Base-by-base conservation (phyloP, 305 asterid species). In the Fraxinus latifolia region DNA sequence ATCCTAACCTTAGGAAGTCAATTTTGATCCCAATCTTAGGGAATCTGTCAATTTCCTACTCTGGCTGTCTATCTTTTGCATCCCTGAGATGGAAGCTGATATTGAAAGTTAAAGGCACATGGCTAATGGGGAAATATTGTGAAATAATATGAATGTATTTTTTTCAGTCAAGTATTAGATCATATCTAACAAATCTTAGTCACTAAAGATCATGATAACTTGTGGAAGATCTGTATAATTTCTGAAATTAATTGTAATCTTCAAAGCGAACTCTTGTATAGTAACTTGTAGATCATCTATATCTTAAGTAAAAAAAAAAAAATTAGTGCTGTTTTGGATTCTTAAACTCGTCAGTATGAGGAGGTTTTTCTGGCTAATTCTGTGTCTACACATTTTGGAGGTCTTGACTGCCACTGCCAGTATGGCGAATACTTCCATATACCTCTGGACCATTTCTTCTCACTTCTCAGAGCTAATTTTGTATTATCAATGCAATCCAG, bases 131-230 rank as follows among this genome's bases (percentile, higher is more conserved):
- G 67, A 31, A 25, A 39, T 76, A 23, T 27, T 37, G 81, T 71
- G 36, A 84, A 62, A 62, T 58, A 68, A 19, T 71, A 72, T 39
- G 27, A 7, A 47, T 7, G 14, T 60, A 60, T 60, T 23, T 60
- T 21, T 60, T 19, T 60, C 31, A 19, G 73, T 25, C 73, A 25
- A 25, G 81, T 25, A 50, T 5, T 19, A 4, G 72, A 76, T 15
- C 33, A 79, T 70, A 25, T 73, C 83, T 79, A 17, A 27, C 76
- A 17, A 25, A 23, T 77, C 72, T 68, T 77, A 68, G 25, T 47
- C 67, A 19, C 39, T 72, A 37, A 29, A 27, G 67, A 12, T 25
- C 76, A 74, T 60, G 58, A 73, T 53, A 9, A 53, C 37, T 34
- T 50, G 74, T 81, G 71, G 79, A 79, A 31, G 44, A 15, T 39